Conservation (phyloP, 495 filamentous ascomycete genomes). For the Jackrogersella multiformis region DNA sequence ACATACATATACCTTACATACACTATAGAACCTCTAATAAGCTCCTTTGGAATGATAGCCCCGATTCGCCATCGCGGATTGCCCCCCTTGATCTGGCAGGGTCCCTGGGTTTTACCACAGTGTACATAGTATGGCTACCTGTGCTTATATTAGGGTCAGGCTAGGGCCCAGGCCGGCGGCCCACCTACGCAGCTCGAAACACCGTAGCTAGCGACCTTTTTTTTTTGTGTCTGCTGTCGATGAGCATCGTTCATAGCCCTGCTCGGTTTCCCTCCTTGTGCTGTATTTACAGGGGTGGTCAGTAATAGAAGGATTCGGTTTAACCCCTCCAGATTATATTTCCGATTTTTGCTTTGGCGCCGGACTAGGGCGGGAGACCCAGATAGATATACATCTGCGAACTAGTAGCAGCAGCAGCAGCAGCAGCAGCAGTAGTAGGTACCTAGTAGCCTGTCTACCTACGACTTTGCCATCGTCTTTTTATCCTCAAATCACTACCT, state of each 20-base stretch:
- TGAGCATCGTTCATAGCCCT: conserved; percentile 38
- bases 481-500: conserved; percentile 43
- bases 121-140: conserved; percentile 43
- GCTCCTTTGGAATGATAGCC: conserved; percentile 38
- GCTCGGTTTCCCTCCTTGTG: conserved; percentile 38
- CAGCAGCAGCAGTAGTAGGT: too few relatives aligned
- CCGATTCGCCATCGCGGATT: conserved; percentile 48
- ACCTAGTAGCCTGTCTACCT: conserved; percentile 29
- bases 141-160: conserved; percentile 44
- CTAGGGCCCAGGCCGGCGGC: conserved; percentile 39
- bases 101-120: conserved; percentile 44
- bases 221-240: conserved; percentile 35
- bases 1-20: conserved; percentile 21
- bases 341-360: conserved; percentile 42
- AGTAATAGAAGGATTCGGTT: conserved; percentile 47
- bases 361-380: conserved; percentile 37
- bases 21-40: conserved; percentile 35
- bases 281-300: conserved; percentile 40
- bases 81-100: conserved; percentile 46
- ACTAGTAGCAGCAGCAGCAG: conserved; percentile 24
- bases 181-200: conserved; percentile 44
- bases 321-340: conserved; percentile 48
- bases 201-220: conserved; percentile 37
- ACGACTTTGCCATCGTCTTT: conserved; percentile 37
- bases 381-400: conserved; percentile 41